A percentile compares a stretch with the other conserved stretches of the same genome.
Conservation (phyloP, 495 filamentous ascomycete species). For the Pyrenula massariospora region DNA sequence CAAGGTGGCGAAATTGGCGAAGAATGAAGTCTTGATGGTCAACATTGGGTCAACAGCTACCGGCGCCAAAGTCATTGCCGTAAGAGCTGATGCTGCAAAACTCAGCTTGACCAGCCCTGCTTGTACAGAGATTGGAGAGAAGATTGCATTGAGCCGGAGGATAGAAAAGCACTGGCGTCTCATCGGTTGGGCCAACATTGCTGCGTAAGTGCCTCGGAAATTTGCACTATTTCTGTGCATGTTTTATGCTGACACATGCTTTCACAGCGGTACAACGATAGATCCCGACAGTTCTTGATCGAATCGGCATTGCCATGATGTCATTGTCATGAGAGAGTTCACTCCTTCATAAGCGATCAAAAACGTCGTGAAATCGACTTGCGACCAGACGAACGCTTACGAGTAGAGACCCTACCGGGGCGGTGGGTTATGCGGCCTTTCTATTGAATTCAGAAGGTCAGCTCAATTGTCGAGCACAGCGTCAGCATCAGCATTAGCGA, state of each 20-base stretch:
- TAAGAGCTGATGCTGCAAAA: slow-evolving; percentile 95
- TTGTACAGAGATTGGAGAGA: slow-evolving; percentile 90
- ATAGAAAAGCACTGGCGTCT: slow-evolving; percentile 99
- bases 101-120: slow-evolving; percentile 77
- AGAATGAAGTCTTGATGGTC: slow-evolving; percentile 96
- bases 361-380: too few relatives aligned
- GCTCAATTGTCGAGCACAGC: too few relatives aligned
- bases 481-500: too few relatives aligned
- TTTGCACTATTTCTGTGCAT: too few relatives aligned
- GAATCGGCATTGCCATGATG: too few relatives aligned
- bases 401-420: too few relatives aligned
- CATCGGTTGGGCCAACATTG: slow-evolving; percentile 94
- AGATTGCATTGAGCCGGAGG: slow-evolving; percentile 89
- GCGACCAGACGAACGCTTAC: too few relatives aligned
- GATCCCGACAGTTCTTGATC: background rate
- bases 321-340: too few relatives aligned
- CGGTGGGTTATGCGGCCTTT: too few relatives aligned
- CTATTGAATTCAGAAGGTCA: too few relatives aligned
- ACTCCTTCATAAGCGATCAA: too few relatives aligned
- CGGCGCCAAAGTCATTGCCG: slow-evolving; percentile 84
- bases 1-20: slow-evolving; percentile 91
- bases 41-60: slow-evolving; percentile 84
- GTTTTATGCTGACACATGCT: too few relatives aligned
- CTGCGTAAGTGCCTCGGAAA: slow-evolving; percentile 39
- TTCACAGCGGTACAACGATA: background rate